Evolutionary conservation across 495 filamentous ascomycete genomes (phyloP), one percentile per base, ranked within the genome.

Genomic region (Cercophora sp.): DNA sequence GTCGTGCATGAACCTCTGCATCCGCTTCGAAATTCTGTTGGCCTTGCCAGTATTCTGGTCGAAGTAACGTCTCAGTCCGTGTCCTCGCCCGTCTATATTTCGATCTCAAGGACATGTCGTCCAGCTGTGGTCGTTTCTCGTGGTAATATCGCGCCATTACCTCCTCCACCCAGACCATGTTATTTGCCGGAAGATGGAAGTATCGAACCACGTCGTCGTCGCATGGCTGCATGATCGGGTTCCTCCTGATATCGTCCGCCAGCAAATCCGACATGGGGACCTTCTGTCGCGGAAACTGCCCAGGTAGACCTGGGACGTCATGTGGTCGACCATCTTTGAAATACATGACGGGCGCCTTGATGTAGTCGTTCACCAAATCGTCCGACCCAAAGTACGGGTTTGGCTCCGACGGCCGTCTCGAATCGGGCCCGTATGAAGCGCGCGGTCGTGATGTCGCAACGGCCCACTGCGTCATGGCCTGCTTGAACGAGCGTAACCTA

Each of bases 151-250:
- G 43, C 16, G 65, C 58, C 24, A 65, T 50, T 20, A 57, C 51
- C 40, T 61, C 57, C 34, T 68, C 64, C 2, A 67, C 52, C 60
- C 60, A 68, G 2, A 29, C 36, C 68, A 71, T 71, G 47, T 71
- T 69, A 50, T 71, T 71, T 16, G 62, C 60, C 8, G 68, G 68
- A 16, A 71, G 55, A 37, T 71, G 68, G 27, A 71, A 64, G 43
- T 70, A 70, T 2, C 65, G 54, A 15, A 70, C 42, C 15, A 60
- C 34, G 23, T 48, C 48, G 22, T 54, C 40, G 3, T 57, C 57
- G 50, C 42, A 46, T 20, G 51, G 26, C 19, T 62, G 61, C 59
- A 66, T 58, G 6, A 69, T 48, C 20, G 59, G 62, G 39, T 66
- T 67, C 11, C 52, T 48, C 15, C 39, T 24, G 15, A 42, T 31